These are phyloP conservation scores for Mucor indicus DNA, from an alignment of 371 early-diverging fungal genomes.

Conservation along the genomic window DNA sequence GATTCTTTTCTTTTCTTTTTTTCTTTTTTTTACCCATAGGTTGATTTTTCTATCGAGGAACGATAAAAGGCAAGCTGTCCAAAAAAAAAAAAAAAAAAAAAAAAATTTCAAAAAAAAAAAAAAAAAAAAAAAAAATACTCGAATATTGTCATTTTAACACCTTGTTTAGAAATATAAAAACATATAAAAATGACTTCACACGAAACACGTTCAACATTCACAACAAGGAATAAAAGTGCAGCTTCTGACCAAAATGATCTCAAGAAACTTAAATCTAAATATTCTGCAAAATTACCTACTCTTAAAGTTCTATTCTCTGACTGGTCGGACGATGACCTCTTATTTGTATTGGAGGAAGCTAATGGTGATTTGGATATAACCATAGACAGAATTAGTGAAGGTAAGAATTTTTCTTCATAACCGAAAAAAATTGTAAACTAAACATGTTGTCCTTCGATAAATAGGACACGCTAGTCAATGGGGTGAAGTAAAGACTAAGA, in stretches of 20 bases:
- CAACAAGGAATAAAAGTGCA: slow-evolving; percentile 11
- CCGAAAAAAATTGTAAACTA: too few relatives aligned
- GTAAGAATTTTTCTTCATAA: too few relatives aligned
- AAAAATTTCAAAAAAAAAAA: too few relatives aligned
- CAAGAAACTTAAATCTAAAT: slow-evolving; percentile 61
- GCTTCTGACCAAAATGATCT: slow-evolving; percentile 35
- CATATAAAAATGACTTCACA: slow-evolving; percentile 35
- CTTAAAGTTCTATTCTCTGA: slow-evolving; percentile 83
- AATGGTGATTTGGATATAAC: slow-evolving; percentile 83
- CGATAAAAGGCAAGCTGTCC: too few relatives aligned
- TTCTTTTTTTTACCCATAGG: too few relatives aligned
- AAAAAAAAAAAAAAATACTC: too few relatives aligned
- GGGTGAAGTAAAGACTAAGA: slow-evolving; percentile 90
- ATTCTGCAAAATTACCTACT: slow-evolving; percentile 62
- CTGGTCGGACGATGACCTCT: slow-evolving; percentile 90
- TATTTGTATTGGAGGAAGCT: slow-evolving; percentile 82
- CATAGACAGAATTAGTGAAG: slow-evolving; percentile 82
- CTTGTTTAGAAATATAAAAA: too few relatives aligned
- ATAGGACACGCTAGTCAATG: slow-evolving; percentile 85
- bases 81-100: too few relatives aligned
- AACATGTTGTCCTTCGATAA: too few relatives aligned
- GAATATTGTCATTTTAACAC: too few relatives aligned
- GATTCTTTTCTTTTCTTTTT: too few relatives aligned
- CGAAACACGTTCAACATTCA: slow-evolving; percentile 30
- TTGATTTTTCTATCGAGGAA: too few relatives aligned